These are phyloP conservation scores for Rubia tinctorum DNA, from an alignment of 305 asterid genomes.

Conservation along the genomic window DNA sequence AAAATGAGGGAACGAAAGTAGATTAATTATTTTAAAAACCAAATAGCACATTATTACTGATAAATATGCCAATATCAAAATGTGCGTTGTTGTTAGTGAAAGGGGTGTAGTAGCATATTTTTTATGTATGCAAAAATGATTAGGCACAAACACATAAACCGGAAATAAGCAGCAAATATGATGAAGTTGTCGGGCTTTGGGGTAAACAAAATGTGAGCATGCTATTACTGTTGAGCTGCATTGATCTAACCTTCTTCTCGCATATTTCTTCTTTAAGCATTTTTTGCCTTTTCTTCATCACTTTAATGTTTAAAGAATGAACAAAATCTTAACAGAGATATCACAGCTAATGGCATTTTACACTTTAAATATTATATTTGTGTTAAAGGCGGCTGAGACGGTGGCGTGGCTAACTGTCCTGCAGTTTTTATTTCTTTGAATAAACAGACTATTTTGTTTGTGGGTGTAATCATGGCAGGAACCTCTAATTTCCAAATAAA, in stretches of 20 bases:
- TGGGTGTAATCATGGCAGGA: too few relatives aligned
- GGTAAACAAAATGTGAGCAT: neutral
- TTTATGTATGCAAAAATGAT: slow-evolving; percentile 17
- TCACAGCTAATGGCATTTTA: slow-evolving; percentile 9
- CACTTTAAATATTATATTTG: slow-evolving; percentile 7
- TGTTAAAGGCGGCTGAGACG: slow-evolving; percentile 1
- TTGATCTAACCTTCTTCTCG: too few relatives aligned
- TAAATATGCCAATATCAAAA: too few relatives aligned
- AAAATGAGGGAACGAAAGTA: too few relatives aligned
- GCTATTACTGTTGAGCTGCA: neutral
- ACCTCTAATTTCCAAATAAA: too few relatives aligned
- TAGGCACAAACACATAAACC: neutral
- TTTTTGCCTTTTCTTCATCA: neutral
- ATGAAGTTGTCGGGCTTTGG: slow-evolving; percentile 13
- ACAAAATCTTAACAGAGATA: neutral
- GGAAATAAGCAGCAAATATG: neutral
- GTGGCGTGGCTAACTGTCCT: too few relatives aligned
- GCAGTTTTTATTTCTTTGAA: too few relatives aligned
- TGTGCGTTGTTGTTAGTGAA: too few relatives aligned
- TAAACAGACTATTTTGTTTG: too few relatives aligned
- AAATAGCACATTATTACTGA: too few relatives aligned
- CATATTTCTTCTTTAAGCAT: too few relatives aligned
- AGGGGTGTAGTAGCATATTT: neutral
- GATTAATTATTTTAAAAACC: too few relatives aligned
- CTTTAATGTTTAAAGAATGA: neutral